phyloP scores from a whole-genome alignment of 352 stramenopile species.

The Peronospora tabacina region DNA sequence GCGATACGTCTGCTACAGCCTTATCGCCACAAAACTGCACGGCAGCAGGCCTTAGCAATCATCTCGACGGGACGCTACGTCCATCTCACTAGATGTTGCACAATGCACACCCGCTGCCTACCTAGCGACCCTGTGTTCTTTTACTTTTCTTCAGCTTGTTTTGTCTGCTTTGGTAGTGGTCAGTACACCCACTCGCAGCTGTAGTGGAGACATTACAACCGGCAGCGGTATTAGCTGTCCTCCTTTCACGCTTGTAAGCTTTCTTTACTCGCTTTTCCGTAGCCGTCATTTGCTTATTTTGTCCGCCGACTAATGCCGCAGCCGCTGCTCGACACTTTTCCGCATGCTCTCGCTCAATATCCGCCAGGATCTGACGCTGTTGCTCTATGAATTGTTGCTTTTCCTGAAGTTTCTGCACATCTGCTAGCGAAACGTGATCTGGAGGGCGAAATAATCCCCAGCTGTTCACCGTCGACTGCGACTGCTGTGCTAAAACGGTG shows the following conservation, averaged over 20 bases:
- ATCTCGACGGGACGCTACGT: not conserved
- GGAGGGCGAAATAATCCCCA: slow-evolving; percentile 48
- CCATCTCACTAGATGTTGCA: not conserved
- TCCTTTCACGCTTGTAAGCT: slow-evolving; percentile 13
- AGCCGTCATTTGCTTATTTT: slow-evolving; percentile 5
- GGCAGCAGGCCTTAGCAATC: not conserved
- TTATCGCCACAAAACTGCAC: not conserved
- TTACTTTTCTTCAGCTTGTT: slow-evolving; percentile 30
- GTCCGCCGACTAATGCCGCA: not conserved
- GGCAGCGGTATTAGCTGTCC: slow-evolving; percentile 3
- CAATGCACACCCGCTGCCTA: slow-evolving; percentile 28
- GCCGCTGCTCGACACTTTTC: slow-evolving; percentile 15
- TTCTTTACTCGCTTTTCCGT: slow-evolving; percentile 11
- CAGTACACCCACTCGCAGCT: not conserved
- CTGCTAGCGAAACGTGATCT: slow-evolving; percentile 46
- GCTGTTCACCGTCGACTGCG: slow-evolving; percentile 54
- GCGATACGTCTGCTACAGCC: not conserved
- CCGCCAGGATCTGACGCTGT: slow-evolving; percentile 54
- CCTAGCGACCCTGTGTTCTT: slow-evolving; percentile 26
- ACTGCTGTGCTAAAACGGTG: slow-evolving; percentile 20
- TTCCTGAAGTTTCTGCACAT: slow-evolving; percentile 55
- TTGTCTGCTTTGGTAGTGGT: slow-evolving; percentile 21
- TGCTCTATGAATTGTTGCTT: slow-evolving; percentile 58
- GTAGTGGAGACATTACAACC: not conserved
- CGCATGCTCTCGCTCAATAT: slow-evolving; percentile 43